Evolutionary conservation across 805 yeast species (phyloP).

Genomic region (Gaillardinia entomophila): DNA sequence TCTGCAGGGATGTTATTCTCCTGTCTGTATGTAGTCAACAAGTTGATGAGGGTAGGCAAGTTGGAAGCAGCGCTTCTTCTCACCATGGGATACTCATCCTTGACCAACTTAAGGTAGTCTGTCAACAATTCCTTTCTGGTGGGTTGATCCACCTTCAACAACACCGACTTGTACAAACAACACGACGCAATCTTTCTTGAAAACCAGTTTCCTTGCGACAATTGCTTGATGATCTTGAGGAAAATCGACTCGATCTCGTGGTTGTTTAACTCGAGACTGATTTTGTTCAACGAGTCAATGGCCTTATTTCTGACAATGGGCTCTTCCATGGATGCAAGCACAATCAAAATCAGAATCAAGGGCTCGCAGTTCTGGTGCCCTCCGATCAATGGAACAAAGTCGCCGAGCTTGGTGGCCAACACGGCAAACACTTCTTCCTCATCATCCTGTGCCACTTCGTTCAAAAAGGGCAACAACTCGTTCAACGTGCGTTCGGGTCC

Average conservation of each 20-base stretch:
- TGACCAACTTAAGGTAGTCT: conserved; percentile 63
- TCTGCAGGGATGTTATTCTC: conserved; percentile 27
- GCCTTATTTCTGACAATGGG: conserved; percentile 95
- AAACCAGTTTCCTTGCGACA: conserved; percentile 92
- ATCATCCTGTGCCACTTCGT: conserved; percentile 89
- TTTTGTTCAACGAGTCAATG: conserved; percentile 71
- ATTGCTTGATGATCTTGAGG: conserved; percentile 68
- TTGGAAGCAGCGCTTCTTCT: conserved; percentile 88
- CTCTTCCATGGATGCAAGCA: conserved; percentile 88
- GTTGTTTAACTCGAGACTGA: conserved; percentile 57
- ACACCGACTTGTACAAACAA: conserved; percentile 73
- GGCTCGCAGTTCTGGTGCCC: conserved; percentile 57
- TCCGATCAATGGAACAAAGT: conserved; percentile 84
- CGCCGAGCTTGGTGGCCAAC: conserved; percentile 84
- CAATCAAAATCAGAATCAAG: conserved; percentile 61
- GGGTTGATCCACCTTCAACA: conserved; percentile 50
- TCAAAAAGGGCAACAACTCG: conserved; percentile 86
- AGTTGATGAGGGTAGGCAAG: conserved; percentile 68
- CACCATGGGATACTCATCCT: conserved; percentile 97
- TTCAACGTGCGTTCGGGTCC: conserved; percentile 90
- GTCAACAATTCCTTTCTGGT: conserved; percentile 58
- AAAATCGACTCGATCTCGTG: conserved; percentile 63
- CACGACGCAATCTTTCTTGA: conserved; percentile 87
- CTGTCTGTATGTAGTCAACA: conserved; percentile 38
- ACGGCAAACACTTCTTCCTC: conserved; percentile 97